Base-by-base conservation (phyloP, 2,329 filamentous ascomycete species). In the Verticillium klebahnii region DNA sequence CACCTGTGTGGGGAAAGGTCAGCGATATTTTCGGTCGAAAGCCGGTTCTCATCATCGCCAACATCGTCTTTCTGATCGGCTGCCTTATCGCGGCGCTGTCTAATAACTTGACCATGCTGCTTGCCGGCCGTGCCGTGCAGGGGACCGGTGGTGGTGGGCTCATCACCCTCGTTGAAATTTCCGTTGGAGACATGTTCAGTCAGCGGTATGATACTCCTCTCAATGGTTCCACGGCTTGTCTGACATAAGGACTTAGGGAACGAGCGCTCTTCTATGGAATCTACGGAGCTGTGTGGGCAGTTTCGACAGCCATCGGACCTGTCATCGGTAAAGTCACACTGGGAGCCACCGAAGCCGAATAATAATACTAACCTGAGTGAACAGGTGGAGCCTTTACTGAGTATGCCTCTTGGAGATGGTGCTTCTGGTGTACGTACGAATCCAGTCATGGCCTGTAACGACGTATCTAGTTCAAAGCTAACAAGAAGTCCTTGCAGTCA, bases 1-100 rank as follows among this genome's bases (percentile, higher is more conserved):
- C 85, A 0, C 89, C 89, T 0, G 85, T 88, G 56, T 93, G 89
- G 89, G 88, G 87, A 60, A 84, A 84, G 68, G 69, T 85, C 50
- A 80, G 80, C 40, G 83, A 86, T 65, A 83, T 86, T 61, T 86
- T 81, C 73, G 83, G 84, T 50, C 80, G 84, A 54, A 86, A 85
- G 68, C 80, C 80, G 3, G 73, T 84, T 39, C 72, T 85, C 56
- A 75, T 85, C 39, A 67, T 70, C 12, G 78, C 82, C 23, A 77
- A 80, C 17, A 73, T 71, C 65, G 74, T 82, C 64, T 86, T 86
- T 72, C 80, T 80, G 70, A 70, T 81, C 23, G 83, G 83, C 2
- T 85, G 81, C 34, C 70, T 85, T 39, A 68, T 86, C 3, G 84
- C 82, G 65, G 83, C 54, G 9, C 11, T 32, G 54, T 17, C 54